These are phyloP conservation scores for Brassica rapa DNA, from an alignment of 345 rosid species.

Conservation along the genomic window DNA sequence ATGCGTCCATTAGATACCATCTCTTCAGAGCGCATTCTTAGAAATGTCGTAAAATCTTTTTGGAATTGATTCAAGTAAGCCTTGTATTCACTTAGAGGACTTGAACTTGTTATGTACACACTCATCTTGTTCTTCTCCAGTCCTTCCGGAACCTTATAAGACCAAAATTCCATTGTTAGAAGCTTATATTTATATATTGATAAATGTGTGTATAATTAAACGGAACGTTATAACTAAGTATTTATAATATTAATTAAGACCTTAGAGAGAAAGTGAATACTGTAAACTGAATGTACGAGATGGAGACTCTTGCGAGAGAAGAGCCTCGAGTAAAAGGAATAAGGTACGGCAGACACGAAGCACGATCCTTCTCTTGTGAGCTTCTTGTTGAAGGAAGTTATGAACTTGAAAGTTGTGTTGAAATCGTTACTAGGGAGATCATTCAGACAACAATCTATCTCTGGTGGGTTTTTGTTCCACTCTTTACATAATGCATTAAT, in stretches of 20 bases:
- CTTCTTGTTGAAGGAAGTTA: conserved; percentile 14
- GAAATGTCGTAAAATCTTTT: conserved; percentile 48
- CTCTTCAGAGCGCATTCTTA: conserved; percentile 48
- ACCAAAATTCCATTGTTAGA: not conserved
- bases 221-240: no score
- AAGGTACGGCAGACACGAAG: conserved; percentile 46
- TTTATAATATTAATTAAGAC: conserved; percentile 12
- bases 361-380: conserved; percentile 14
- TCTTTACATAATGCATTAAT: conserved; percentile 10
- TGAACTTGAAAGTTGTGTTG: conserved; percentile 39
- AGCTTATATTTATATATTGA: not conserved
- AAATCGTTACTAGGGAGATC: conserved; percentile 53
- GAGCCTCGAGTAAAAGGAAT: conserved; percentile 52
- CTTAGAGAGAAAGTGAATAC: conserved; percentile 49
- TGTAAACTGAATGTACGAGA: conserved; percentile 45
- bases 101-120: conserved; percentile 40
- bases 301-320: conserved; percentile 41
- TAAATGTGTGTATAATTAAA: no score
- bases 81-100: conserved; percentile 40
- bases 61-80: conserved; percentile 51
- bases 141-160: conserved; percentile 37
- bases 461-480: conserved; percentile 12
- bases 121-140: conserved; percentile 31
- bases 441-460: conserved; percentile 43
- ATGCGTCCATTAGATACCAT: conserved; percentile 45